These are phyloP conservation scores for Pseudogymnoascus sp. DNA, from an alignment of 2,329 filamentous ascomycete genomes.

Conservation along the genomic window DNA sequence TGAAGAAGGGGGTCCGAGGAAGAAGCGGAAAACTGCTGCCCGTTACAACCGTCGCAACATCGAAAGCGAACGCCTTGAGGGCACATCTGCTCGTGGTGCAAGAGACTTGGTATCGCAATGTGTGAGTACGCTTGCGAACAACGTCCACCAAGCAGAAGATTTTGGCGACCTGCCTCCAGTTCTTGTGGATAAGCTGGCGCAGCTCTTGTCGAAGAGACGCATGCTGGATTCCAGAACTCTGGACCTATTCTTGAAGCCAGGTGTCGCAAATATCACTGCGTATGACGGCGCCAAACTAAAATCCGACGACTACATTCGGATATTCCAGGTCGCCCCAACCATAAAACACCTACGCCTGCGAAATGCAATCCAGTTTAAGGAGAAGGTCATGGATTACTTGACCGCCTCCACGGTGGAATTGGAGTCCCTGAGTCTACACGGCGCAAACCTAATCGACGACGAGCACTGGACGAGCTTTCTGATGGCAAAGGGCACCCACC, in stretches of 20 bases:
- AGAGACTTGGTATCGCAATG: conserved; percentile 63
- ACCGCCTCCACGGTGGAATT: conserved; percentile 63
- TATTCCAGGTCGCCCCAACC: conserved; percentile 68
- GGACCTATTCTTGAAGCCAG: conserved; percentile 50
- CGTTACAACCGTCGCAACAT: conserved; percentile 62
- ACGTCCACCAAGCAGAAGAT: conserved; percentile 56
- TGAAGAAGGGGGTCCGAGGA: conserved; percentile 54
- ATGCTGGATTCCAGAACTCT: conserved; percentile 50
- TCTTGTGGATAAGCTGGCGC: conserved; percentile 53
- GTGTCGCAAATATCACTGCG: conserved; percentile 45
- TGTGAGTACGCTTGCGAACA: conserved; percentile 56
- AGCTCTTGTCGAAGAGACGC: conserved; percentile 54
- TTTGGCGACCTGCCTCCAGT: conserved; percentile 53
- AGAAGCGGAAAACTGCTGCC: conserved; percentile 50
- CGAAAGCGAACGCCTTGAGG: conserved; percentile 81
- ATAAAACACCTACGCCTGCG: conserved; percentile 68
- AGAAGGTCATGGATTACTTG: conserved; percentile 75
- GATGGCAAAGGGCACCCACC: conserved; percentile 53
- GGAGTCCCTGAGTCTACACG: conserved; percentile 71
- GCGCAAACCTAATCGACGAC: conserved; percentile 76
- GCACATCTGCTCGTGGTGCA: conserved; percentile 55
- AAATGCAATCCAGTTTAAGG: conserved; percentile 88
- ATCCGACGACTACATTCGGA: conserved; percentile 69
- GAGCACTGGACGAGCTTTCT: conserved; percentile 69
- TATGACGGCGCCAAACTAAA: conserved; percentile 60